Evolutionary conservation across 345 rosid species (phyloP).

Genomic region (Arabidopsis thaliana): TAIR10.1 NC_003071.7:18743501-18744000

Average conservation of each 20-base stretch:
- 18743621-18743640: constrained; percentile 78
- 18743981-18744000: constrained; percentile 55
- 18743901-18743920: constrained; percentile 84
- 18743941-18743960: constrained; percentile 71
- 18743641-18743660: constrained; percentile 92
- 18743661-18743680: constrained; percentile 81
- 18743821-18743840: constrained; percentile 71
- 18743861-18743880: constrained; percentile 76
- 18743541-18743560: constrained; percentile 71
- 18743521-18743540: constrained; percentile 68
- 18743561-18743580: constrained; percentile 79
- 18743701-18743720: constrained; percentile 95
- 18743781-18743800: constrained; percentile 81
- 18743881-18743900: constrained; percentile 87
- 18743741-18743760: constrained; percentile 76
- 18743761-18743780: constrained; percentile 83
- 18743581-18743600: constrained; percentile 81
- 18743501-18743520: constrained; percentile 66
- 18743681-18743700: constrained; percentile 80
- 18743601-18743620: constrained; percentile 75
- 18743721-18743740: constrained; percentile 79
- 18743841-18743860: constrained; percentile 77
- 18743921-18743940: constrained; percentile 71
- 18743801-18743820: constrained; percentile 70
- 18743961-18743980: constrained; percentile 77